These are phyloP conservation scores for Colletotrichum limetticola DNA, from an alignment of 2,329 filamentous ascomycete genomes.

Conservation along the genomic window DNA sequence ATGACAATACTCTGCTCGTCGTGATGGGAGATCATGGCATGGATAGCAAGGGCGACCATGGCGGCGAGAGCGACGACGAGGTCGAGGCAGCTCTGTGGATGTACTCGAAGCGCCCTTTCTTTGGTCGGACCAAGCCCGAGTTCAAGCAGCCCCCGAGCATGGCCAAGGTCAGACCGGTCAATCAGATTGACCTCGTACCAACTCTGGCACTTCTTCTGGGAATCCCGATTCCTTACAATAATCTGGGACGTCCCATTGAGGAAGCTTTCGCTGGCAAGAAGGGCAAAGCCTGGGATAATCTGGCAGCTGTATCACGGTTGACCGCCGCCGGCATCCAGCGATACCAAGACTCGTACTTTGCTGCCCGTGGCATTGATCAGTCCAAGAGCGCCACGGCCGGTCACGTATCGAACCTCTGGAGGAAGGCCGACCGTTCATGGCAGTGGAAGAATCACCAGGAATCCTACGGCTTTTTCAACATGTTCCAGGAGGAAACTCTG, in stretches of 20 bases:
- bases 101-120: conserved; percentile 90
- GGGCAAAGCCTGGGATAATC: conserved; percentile 78
- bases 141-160: conserved; percentile 69
- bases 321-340: conserved; percentile 87
- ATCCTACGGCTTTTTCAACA: conserved; percentile 69
- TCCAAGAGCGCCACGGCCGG: conserved; percentile 57
- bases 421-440: conserved; percentile 58
- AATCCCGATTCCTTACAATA: conserved; percentile 95
- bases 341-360: conserved; percentile 87
- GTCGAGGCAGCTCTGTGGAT: conserved; percentile 97
- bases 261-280: conserved; percentile 85
- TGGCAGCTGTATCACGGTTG: conserved; percentile 81
- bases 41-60: conserved; percentile 96
- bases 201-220: conserved; percentile 89
- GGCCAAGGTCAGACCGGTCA: conserved; percentile 80
- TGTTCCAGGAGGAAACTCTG: conserved; percentile 84
- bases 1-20: conserved; percentile 87
- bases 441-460: conserved; percentile 51
- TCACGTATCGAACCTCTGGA: conserved; percentile 54
- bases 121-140: conserved; percentile 78
- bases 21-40: conserved; percentile 99
- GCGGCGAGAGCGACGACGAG: conserved; percentile 97
- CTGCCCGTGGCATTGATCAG: conserved; percentile 75
- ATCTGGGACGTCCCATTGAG: conserved; percentile 90
- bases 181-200: conserved; percentile 95